Evolutionary conservation across 805 yeast genomes (phyloP).

Genomic region (Teunomyces stri): DNA sequence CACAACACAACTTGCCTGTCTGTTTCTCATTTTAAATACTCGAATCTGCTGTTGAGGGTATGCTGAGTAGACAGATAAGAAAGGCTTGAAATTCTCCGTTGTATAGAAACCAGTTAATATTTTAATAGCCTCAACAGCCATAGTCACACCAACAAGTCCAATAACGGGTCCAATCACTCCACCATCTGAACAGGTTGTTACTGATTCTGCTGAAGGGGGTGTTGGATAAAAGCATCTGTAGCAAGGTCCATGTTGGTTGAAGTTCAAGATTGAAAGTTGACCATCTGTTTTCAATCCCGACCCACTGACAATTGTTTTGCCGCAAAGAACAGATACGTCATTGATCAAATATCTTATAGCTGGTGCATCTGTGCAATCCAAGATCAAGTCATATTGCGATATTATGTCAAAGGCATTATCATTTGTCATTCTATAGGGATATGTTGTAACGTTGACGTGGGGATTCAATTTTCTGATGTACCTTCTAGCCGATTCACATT

Average conservation of each 20-base stretch:
- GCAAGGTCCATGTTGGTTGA: slow-evolving; percentile 72
- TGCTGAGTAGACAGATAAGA: slow-evolving; percentile 65
- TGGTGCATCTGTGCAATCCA: slow-evolving; percentile 96
- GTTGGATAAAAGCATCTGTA: slow-evolving; percentile 89
- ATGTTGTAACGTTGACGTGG: slow-evolving; percentile 51
- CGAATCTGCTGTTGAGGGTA: slow-evolving; percentile 65
- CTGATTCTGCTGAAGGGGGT: slow-evolving; percentile 84
- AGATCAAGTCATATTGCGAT: slow-evolving; percentile 63
- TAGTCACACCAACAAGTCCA: slow-evolving; percentile 83
- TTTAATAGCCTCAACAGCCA: slow-evolving; percentile 86
- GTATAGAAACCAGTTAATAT: slow-evolving; percentile 57
- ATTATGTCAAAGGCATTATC: slow-evolving; percentile 64
- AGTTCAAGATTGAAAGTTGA: slow-evolving; percentile 77
- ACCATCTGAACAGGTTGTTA: slow-evolving; percentile 86
- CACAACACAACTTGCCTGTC: slow-evolving; percentile 56
- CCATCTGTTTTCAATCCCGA: slow-evolving; percentile 93
- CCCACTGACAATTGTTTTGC: slow-evolving; percentile 80
- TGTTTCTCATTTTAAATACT: slow-evolving; percentile 75
- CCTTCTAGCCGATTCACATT: slow-evolving; percentile 74
- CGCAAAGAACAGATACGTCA: slow-evolving; percentile 71
- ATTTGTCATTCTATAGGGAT: slow-evolving; percentile 49
- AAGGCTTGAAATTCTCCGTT: slow-evolving; percentile 58
- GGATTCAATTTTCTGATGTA: slow-evolving; percentile 64
- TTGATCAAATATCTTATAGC: slow-evolving; percentile 80
- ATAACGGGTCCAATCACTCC: slow-evolving; percentile 97